A percentile compares a stretch with the other conserved stretches of the same genome.
phyloP scores from a whole-genome alignment of 495 filamentous ascomycete genomes.

The Xylaria venustula region DNA sequence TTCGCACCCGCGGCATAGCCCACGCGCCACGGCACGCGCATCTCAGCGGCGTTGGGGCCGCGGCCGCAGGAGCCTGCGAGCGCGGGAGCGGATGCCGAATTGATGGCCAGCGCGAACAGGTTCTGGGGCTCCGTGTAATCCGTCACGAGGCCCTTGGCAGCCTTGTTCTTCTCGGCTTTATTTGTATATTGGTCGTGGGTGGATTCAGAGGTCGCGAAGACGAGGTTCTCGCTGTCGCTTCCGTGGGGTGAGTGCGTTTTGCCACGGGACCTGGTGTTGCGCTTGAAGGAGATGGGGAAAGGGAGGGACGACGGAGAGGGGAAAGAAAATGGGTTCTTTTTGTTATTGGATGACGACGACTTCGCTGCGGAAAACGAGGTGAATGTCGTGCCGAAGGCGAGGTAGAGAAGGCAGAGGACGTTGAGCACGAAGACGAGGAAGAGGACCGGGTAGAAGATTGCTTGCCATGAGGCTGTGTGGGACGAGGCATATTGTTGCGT shows the following conservation, averaged over 20 bases:
- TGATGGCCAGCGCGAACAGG: constrained; percentile 66
- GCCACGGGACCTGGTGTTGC: background rate
- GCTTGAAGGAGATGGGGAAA: background rate
- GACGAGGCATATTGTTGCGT: constrained; percentile 64
- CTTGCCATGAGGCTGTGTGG: constrained; percentile 54
- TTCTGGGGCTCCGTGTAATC: constrained; percentile 77
- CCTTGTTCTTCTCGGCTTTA: constrained; percentile 11
- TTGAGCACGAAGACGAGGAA: constrained; percentile 61
- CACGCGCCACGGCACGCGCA: constrained; percentile 61
- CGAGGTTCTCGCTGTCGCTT: constrained; percentile 3
- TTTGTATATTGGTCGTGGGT: no score
- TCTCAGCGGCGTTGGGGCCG: constrained; percentile 53
- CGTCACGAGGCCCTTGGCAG: constrained; percentile 53
- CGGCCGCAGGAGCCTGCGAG: constrained; percentile 64
- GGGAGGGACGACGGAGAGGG: background rate
- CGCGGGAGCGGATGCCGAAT: constrained; percentile 56
- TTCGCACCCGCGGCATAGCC: constrained; percentile 35
- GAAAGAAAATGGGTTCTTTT: background rate
- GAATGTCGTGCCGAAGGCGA: constrained; percentile 29
- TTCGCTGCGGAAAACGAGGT: background rate
- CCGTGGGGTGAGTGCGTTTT: background rate
- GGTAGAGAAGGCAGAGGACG: constrained; percentile 57
- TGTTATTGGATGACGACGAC: background rate
- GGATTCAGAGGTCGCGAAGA: no score
- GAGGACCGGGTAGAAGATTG: constrained; percentile 62